These are phyloP conservation scores for Termitomyces sp. DNA, from an alignment of 768 basidiomycete species.

Conservation along the genomic window DNA sequence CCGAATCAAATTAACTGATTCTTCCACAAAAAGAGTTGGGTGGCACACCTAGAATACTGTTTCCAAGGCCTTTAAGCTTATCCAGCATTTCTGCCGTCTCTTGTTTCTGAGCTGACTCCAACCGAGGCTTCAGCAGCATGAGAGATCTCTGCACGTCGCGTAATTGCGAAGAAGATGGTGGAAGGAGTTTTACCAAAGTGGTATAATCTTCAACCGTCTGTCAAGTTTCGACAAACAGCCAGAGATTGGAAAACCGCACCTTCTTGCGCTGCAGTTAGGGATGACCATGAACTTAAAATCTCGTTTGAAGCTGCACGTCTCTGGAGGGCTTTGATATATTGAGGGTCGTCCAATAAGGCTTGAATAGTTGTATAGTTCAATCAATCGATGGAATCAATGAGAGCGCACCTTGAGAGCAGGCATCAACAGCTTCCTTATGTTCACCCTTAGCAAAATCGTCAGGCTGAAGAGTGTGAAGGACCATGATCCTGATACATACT, in stretches of 20 bases:
- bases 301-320: conserved; percentile 88
- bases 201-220: conserved; percentile 60
- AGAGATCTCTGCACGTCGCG: conserved; percentile 46
- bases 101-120: conserved; percentile 72
- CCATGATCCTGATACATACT: conserved; percentile 35
- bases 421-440: conserved; percentile 72
- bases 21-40: not conserved
- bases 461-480: not conserved
- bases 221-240: not conserved
- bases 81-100: conserved; percentile 90
- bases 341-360: conserved; percentile 71
- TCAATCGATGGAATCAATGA: not conserved
- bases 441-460: conserved; percentile 46
- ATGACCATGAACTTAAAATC: conserved; percentile 74
- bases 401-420: conserved; percentile 67
- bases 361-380: conserved; percentile 21
- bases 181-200: conserved; percentile 58
- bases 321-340: conserved; percentile 83
- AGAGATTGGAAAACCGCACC: conserved; percentile 41
- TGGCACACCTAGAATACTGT: conserved; percentile 73
- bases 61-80: conserved; percentile 90
- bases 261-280: conserved; percentile 77
- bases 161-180: conserved; percentile 45
- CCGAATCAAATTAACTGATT: not conserved
- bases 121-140: conserved; percentile 53